Evolutionary conservation across 2,329 filamentous ascomycete species (phyloP), one percentile per base, ranked within the genome.

Genomic region (Apiospora arundinis): DNA sequence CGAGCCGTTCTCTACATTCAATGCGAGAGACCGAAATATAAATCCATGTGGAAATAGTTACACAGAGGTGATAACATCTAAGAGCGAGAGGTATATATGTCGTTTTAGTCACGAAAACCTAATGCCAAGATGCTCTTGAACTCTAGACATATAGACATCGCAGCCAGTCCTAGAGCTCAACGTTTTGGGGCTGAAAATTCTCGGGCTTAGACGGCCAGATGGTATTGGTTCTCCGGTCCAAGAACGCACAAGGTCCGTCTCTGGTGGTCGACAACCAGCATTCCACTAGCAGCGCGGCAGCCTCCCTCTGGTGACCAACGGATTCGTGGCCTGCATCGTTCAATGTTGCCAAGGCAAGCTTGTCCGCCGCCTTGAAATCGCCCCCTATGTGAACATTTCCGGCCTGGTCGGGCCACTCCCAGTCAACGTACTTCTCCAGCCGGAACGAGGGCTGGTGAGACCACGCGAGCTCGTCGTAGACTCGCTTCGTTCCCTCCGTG

Each of bases 401-500:
- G 32, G 42, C 14, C 37, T 60, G 18, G 42, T 66, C 71, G 23
- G 67, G 66, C 72, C 72, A 73, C 23, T 42, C 14, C 72, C 72
- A 73, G n/a, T 68, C 63, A 16, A 42, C 23, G 25, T 70, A 73
- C 45, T 70, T 65, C 42, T 69, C 56, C 45, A 70, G 25, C 5
- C 72, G 70, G 21, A 70, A 73, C 68, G 49, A 67, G 40, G 72
- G 70, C 28, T 73, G 72, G 7, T 71, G 72, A 12, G 52, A 67
- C 72, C 72, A 73, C 9, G 63, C 21, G 5, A 70, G 46, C 14
- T 40, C 42, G 32, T 73, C 72, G 42, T 73, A 73, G 11, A 71
- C 72, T 25, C 72, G 32, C 68, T 73, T 73, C 3, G 70, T 68
- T 0, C 72, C 72, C 66, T 73, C 72, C 12, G 72, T 73, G 16